A percentile compares a stretch with the other conserved stretches of the same genome.
Conservation (phyloP, 257 asterid species). For the Orobanche coerulescens region DNA sequence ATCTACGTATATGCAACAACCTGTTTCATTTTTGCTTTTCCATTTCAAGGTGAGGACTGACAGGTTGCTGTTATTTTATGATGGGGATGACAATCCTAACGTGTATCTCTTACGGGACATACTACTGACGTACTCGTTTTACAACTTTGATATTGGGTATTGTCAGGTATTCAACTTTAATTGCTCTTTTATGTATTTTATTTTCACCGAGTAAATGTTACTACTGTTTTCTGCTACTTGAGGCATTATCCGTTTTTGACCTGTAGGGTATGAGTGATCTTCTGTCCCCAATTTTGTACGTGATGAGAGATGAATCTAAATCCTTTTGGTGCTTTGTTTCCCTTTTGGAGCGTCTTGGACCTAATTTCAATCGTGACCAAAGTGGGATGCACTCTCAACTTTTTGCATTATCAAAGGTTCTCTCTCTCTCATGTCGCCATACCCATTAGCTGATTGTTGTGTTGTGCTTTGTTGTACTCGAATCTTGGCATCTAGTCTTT, state of each 20-base stretch:
- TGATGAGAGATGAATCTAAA: conserved; percentile 83
- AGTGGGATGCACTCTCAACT: conserved; percentile 98
- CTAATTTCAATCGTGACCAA: conserved; percentile 96
- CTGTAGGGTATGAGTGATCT: conserved; percentile 99
- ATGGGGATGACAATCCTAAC: conserved; percentile 95
- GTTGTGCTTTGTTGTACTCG: too few species aligned
- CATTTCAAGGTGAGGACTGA: conserved; percentile 90
- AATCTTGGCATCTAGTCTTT: too few species aligned
- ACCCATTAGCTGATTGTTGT: too few species aligned
- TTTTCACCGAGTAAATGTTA: neutral
- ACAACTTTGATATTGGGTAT: conserved; percentile 98
- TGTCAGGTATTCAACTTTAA: conserved; percentile 64
- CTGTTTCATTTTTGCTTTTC: conserved; percentile 9
- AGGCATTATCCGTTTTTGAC: conserved; percentile 16
- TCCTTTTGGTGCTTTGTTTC: conserved; percentile 94
- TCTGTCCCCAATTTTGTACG: conserved; percentile 82
- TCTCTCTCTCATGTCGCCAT: conserved; percentile 18
- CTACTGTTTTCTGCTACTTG: conserved; percentile 18
- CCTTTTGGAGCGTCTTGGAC: conserved; percentile 96
- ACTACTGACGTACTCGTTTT: conserved; percentile 90
- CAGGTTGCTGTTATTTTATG: conserved; percentile 72
- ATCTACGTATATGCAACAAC: neutral
- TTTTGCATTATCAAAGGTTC: conserved; percentile 90
- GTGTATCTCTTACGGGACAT: conserved; percentile 80
- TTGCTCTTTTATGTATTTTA: neutral